A percentile compares a stretch with the other conserved stretches of the same genome.
Evolutionary conservation across 345 rosid species (phyloP).

Genomic region (Eucalyptus fibrosa): DNA sequence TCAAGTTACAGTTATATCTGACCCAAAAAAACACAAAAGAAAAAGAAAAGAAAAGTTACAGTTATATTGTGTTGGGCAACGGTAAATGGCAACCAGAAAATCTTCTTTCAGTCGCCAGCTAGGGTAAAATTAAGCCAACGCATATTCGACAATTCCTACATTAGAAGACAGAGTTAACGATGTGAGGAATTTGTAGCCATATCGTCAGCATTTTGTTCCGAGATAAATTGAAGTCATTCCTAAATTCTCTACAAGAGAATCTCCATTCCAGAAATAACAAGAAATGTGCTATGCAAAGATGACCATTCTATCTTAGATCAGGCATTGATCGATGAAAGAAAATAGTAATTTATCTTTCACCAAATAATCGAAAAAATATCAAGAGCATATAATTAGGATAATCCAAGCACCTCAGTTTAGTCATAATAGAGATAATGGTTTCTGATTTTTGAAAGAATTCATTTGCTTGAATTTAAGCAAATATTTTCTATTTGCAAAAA

Average conservation of each 20-base stretch:
- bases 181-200: background rate
- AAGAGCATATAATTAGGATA: background rate
- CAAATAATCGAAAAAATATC: background rate
- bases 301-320: background rate
- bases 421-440: too few species aligned
- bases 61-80: too few species aligned
- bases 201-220: background rate
- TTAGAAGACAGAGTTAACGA: background rate
- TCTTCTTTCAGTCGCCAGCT: too few species aligned
- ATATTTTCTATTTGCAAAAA: too few species aligned
- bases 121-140: background rate
- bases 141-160: background rate
- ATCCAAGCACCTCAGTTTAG: too few species aligned
- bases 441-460: background rate
- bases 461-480: too few species aligned
- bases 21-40: too few species aligned
- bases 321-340: background rate
- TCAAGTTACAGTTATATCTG: too few species aligned
- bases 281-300: background rate
- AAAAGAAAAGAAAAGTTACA: too few species aligned
- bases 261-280: background rate
- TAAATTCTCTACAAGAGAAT: background rate
- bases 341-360: background rate
- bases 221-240: background rate
- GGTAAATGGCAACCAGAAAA: too few species aligned